Percentiles rank a stretch among this genome's conserved stretches.
These are phyloP conservation scores for Myrica gale DNA, from an alignment of 306 rosid genomes.

Conservation along the genomic window DNA sequence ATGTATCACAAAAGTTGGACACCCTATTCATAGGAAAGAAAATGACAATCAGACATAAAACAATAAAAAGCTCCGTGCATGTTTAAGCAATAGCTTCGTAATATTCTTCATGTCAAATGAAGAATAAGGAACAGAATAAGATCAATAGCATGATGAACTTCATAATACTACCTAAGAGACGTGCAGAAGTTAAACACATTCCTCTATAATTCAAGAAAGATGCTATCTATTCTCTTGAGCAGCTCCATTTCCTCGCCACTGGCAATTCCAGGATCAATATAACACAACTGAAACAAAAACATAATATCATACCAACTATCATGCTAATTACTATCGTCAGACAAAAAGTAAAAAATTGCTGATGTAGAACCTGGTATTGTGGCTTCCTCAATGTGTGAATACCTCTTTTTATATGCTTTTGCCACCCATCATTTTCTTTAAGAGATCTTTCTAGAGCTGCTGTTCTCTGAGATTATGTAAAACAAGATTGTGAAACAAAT, in stretches of 20 bases:
- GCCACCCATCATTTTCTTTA: conserved; percentile 60
- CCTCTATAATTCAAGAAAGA: conserved; percentile 59
- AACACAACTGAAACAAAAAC: conserved; percentile 63
- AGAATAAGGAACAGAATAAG: conserved; percentile 10
- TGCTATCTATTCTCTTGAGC: conserved; percentile 65
- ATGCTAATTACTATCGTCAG: not conserved
- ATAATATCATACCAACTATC: conserved; percentile 27
- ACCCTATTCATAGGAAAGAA: not conserved
- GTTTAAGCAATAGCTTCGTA: conserved; percentile 23
- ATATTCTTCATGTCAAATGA: conserved; percentile 18
- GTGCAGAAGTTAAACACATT: conserved; percentile 22
- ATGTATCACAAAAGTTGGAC: not conserved
- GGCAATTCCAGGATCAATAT: conserved; percentile 73
- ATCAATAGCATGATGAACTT: conserved; percentile 13
- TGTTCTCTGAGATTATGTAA: conserved; percentile 49
- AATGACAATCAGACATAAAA: conserved; percentile 13
- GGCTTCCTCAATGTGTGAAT: conserved; percentile 69
- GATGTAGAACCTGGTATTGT: conserved; percentile 64
- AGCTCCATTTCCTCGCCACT: conserved; percentile 49
- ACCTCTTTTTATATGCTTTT: conserved; percentile 65
- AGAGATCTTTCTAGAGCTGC: conserved; percentile 57
- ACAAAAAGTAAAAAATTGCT: conserved; percentile 10
- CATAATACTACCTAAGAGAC: conserved; percentile 19
- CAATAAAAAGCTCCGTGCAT: conserved; percentile 4
- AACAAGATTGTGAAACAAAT: conserved; percentile 26